phyloP scores from a whole-genome alignment of 2,329 filamentous ascomycete species.

The Thielaviopsis cerberus region DNA sequence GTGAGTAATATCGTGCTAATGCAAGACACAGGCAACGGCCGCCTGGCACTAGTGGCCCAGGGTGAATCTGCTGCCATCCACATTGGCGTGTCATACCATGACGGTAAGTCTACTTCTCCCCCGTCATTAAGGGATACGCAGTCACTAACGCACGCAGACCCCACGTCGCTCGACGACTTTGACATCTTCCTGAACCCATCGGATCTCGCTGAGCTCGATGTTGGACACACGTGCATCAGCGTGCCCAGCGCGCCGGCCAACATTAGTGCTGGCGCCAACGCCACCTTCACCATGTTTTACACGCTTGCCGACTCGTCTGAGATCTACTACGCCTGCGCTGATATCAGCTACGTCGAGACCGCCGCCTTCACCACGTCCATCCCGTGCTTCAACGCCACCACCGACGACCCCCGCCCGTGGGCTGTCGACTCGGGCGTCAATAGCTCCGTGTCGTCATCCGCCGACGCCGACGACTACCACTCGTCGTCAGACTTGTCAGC shows the following conservation, averaged over 20 bases:
- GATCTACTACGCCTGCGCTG: constrained; percentile 31
- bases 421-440: constrained; percentile 12
- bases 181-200: constrained; percentile 21
- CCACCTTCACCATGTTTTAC: constrained; percentile 32
- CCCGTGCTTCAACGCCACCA: constrained; percentile 28
- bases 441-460: constrained; percentile 12
- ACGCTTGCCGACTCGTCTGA: constrained; percentile 23
- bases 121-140: too few species aligned
- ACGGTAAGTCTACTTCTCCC: constrained; percentile 21
- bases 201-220: constrained; percentile 22
- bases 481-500: neutral
- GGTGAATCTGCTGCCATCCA: constrained; percentile 37
- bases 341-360: constrained; percentile 25
- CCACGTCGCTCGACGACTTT: constrained; percentile 23
- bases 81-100: constrained; percentile 33
- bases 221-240: constrained; percentile 28
- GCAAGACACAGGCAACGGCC: constrained; percentile 28
- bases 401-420: constrained; percentile 15
- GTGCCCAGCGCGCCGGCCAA: constrained; percentile 20
- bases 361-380: constrained; percentile 19
- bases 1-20: neutral
- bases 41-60: constrained; percentile 36
- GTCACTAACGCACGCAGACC: constrained; percentile 20
- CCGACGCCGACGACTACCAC: constrained; percentile 14
- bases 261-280: constrained; percentile 24